Percentiles rank a stretch among this genome's conserved stretches.
phyloP scores from a whole-genome alignment of 106 monocot species.

The Dendrobium nobile region DNA sequence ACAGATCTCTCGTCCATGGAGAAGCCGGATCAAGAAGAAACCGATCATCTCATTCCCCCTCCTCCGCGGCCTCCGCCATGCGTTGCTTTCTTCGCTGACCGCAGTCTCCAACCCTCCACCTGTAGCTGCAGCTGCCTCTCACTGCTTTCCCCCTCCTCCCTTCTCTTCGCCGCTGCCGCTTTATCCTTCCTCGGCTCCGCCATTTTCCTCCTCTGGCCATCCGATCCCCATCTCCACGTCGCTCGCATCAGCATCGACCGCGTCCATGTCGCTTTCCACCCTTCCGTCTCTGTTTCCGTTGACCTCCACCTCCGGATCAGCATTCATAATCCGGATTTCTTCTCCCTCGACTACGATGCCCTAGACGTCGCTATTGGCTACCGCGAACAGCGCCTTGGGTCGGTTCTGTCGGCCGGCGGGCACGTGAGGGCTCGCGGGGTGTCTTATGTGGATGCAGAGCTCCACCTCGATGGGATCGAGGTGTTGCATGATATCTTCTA shows the following conservation, averaged over 20 bases:
- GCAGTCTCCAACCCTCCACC: constrained; percentile 5
- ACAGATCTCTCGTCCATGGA: not conserved
- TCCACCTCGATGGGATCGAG: constrained; percentile 51
- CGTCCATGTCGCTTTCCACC: constrained; percentile 32
- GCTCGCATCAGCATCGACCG: constrained; percentile 44
- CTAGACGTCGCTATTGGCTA: constrained; percentile 44
- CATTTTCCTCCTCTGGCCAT: constrained; percentile 63
- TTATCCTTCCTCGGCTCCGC: constrained; percentile 19
- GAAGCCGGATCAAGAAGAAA: not conserved
- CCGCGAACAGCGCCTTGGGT: constrained; percentile 53
- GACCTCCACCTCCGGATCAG: constrained; percentile 36
- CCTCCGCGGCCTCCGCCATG: not conserved
- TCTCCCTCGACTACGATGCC: constrained; percentile 47
- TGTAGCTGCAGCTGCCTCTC: constrained; percentile 12
- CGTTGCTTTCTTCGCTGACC: constrained; percentile 13
- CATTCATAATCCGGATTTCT: constrained; percentile 68
- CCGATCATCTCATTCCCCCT: not conserved
- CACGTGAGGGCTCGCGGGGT: constrained; percentile 57
- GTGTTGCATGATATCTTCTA: constrained; percentile 52
- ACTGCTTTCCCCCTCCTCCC: constrained; percentile 19
- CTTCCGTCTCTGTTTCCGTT: constrained; percentile 30
- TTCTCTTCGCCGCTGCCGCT: constrained; percentile 17
- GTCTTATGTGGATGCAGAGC: constrained; percentile 63
- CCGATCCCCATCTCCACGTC: constrained; percentile 47
- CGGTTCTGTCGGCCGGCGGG: constrained; percentile 39